Base-by-base conservation (phyloP, 257 asterid species). In the Solanum bulbocastanum region DNA sequence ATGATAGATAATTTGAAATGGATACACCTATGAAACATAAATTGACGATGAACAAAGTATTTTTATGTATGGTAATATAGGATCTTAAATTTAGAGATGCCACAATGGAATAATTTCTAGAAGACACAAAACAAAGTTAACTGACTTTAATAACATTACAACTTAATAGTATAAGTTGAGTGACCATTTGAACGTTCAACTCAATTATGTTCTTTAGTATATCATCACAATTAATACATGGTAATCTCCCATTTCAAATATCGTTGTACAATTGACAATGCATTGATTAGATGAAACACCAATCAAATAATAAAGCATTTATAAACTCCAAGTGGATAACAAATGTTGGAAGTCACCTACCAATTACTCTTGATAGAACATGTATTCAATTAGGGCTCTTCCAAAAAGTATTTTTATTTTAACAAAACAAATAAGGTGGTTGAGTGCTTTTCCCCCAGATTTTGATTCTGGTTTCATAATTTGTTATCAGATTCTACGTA, bases 321-420 rank as follows among this genome's bases (percentile, higher is more conserved):
- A 4, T 5, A 14, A 58, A 60, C 42, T 27, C 73, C 27, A 83
- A 88, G 73, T 88, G 87, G 66, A 83, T 46, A 74, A 86, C 30
- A 74, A 40, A 30, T 86, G 74, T 73, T 68, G 23, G 62, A 42
- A 52, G 5, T 72, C 87, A 90, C 90, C 90, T 49, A 90, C 89
- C 68, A 56, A 18, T 72, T 68, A 37, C 1, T 76, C 36, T n/a
- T 76, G 12, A 76, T 40, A n/a, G 84, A 1, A 20, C 23, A 78
- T 40, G 84, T 78, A 40, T 39, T 3, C 62, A 78, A 78, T n/a
- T 40, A 40, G 58, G 36, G 37, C 20, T 68, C 58, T 18, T 85
- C 10, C 32, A 27, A 62, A 37, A 27, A 62, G 58, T 14, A 6
- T 4, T 18, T 72, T 7, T 71, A 8, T 35, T 16, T 16, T 16